Percentiles rank a stretch among this genome's conserved stretches.
Evolutionary conservation across 352 stramenopile genomes (phyloP).

Genomic region (Phytophthora sansomeana): DNA sequence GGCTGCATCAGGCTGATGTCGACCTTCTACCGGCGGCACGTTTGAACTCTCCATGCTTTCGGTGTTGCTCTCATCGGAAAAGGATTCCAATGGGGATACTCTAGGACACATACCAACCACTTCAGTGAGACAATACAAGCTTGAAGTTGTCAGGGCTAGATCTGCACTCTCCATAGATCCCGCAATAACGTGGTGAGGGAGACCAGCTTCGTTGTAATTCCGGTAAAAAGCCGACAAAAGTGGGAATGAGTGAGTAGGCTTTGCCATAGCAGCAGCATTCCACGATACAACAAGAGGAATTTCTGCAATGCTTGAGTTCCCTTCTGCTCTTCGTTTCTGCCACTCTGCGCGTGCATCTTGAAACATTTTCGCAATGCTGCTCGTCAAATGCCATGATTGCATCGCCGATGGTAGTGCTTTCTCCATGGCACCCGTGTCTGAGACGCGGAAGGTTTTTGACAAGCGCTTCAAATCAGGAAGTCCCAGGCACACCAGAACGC

Average conservation of each 20-base stretch:
- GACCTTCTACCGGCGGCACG: background rate
- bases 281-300: conserved; percentile 48
- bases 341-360: conserved; percentile 20
- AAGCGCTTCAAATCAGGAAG: conserved; percentile 45
- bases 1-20: background rate
- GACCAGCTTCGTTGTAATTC: conserved; percentile 54
- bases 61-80: background rate
- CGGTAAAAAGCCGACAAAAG: conserved; percentile 52
- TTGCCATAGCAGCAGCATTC: conserved; percentile 25
- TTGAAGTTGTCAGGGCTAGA: conserved; percentile 54
- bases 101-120: conserved; percentile 23
- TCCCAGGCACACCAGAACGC: conserved; percentile 61
- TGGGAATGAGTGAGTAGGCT: conserved; percentile 34
- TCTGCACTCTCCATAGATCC: conserved; percentile 58
- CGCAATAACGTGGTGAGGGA: conserved; percentile 41
- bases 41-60: too few species aligned
- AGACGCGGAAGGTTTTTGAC: conserved; percentile 28
- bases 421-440: conserved; percentile 1
- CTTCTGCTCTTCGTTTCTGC: background rate
- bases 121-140: conserved; percentile 50
- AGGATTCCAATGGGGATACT: background rate
- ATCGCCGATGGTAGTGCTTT: conserved; percentile 43
- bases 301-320: conserved; percentile 3
- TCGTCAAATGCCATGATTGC: conserved; percentile 64
- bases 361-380: conserved; percentile 51